These are phyloP conservation scores for Cercospora zeina DNA, from an alignment of 2,329 filamentous ascomycete species.

Conservation along the genomic window DNA sequence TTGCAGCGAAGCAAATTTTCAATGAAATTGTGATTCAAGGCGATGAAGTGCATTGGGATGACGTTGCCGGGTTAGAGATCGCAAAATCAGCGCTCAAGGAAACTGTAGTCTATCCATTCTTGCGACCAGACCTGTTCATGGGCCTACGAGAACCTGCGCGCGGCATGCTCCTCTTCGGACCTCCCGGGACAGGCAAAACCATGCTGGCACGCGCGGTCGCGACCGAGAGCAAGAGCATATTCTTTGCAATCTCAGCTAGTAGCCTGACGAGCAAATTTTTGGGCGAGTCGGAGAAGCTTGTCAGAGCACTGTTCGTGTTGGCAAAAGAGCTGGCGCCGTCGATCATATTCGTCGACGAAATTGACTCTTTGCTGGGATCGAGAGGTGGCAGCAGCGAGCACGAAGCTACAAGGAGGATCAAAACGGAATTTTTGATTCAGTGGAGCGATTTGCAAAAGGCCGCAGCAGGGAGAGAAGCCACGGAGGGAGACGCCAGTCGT, in stretches of 20 bases:
- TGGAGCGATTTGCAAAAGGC: constrained; percentile 94
- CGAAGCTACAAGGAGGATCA: constrained; percentile 89
- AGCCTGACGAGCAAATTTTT: constrained; percentile 94
- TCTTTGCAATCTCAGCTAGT: constrained; percentile 95
- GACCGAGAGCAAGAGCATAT: constrained; percentile 90
- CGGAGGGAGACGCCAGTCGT: constrained; percentile 75
- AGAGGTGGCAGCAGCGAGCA: constrained; percentile 82
- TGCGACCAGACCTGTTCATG: constrained; percentile 93
- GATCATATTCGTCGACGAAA: constrained; percentile 98
- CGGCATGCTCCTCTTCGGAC: constrained; percentile 94
- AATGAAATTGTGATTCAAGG: constrained; percentile 95
- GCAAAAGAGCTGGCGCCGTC: constrained; percentile 86
- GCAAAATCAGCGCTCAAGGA: constrained; percentile 93
- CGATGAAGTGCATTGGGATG: constrained; percentile 91
- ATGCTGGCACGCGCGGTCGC: constrained; percentile 95
- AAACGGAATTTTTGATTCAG: constrained; percentile 96
- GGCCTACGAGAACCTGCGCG: constrained; percentile 89
- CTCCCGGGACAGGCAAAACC: constrained; percentile 96
- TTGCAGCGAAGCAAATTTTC: constrained; percentile 84
- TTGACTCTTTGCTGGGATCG: constrained; percentile 86
- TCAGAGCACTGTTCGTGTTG: constrained; percentile 85
- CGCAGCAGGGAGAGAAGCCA: constrained; percentile 75
- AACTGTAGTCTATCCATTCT: constrained; percentile 93
- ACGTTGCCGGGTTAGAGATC: constrained; percentile 85
- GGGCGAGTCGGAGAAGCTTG: constrained; percentile 94